Conservation (phyloP, 164 flowering plant genomes). For the Malania oleifera region DNA sequence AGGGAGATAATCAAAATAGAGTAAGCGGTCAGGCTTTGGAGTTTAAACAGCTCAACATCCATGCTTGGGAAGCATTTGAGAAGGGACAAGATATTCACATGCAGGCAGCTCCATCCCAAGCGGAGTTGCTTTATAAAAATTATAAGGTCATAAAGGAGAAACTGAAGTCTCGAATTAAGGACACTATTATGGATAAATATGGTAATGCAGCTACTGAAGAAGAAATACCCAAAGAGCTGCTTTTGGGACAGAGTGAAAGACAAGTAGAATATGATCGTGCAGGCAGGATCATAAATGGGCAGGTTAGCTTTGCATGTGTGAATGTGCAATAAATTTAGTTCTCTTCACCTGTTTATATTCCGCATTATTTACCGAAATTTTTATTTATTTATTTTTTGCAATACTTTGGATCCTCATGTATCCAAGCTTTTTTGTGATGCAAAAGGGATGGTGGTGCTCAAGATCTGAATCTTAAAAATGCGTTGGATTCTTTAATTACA, state of each 20-base stretch:
- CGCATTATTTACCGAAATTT: too few species aligned
- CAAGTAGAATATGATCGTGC: slow-evolving; percentile 9
- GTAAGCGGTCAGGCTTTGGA: slow-evolving; percentile 5
- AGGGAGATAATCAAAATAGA: slow-evolving; percentile 7
- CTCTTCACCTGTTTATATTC: too few species aligned
- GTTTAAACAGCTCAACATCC: slow-evolving; percentile 4
- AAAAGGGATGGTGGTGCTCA: too few species aligned
- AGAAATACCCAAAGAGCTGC: not conserved
- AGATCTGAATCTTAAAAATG: too few species aligned
- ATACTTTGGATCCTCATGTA: too few species aligned
- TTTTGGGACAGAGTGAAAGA: slow-evolving; percentile 3
- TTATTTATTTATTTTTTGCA: too few species aligned
- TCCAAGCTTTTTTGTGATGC: too few species aligned
- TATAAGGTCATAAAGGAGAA: slow-evolving; percentile 8
- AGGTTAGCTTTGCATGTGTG: slow-evolving; percentile 6
- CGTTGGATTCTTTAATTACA: too few species aligned
- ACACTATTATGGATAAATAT: slow-evolving; percentile 2
- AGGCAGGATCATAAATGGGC: slow-evolving; percentile 4
- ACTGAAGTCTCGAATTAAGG: slow-evolving; percentile 1
- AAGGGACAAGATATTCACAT: slow-evolving; percentile 8
- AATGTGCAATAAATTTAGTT: too few species aligned
- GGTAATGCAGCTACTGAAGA: slow-evolving; percentile 5
- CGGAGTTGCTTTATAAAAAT: slow-evolving; percentile 5
- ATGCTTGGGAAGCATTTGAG: slow-evolving; percentile 5
- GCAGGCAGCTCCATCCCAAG: slow-evolving; percentile 8